These are phyloP conservation scores for Cicer judaicum DNA, from an alignment of 306 rosid genomes.

Conservation along the genomic window DNA sequence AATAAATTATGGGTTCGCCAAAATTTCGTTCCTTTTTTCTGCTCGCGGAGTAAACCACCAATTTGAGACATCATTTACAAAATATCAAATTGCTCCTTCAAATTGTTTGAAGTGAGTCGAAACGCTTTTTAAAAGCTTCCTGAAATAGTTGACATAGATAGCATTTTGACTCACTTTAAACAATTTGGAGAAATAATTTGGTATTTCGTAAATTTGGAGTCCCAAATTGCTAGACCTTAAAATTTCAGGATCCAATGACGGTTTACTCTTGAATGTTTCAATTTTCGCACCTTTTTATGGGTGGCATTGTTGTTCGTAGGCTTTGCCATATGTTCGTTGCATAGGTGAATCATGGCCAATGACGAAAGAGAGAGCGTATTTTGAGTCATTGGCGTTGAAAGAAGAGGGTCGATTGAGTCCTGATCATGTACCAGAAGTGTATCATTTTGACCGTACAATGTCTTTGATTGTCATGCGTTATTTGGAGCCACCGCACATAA, in stretches of 20 bases:
- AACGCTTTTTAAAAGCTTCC: too few relatives aligned
- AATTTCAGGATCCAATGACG: too few relatives aligned
- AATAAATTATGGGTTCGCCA: conserved; percentile 23
- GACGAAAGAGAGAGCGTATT: conserved; percentile 91
- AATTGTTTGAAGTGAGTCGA: too few relatives aligned
- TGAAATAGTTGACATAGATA: too few relatives aligned
- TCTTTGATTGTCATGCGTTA: conserved; percentile 89
- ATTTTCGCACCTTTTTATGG: neutral
- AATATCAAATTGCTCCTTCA: too few relatives aligned
- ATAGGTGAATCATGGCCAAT: conserved; percentile 97
- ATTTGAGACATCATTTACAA: too few relatives aligned
- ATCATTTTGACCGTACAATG: conserved; percentile 86
- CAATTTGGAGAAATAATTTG: too few relatives aligned
- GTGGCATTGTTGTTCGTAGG: conserved; percentile 54
- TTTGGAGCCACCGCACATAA: conserved; percentile 91
- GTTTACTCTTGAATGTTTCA: neutral
- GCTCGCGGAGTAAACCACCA: too few relatives aligned
- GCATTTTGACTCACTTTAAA: too few relatives aligned
- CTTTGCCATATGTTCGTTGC: conserved; percentile 83
- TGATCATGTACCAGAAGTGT: conserved; percentile 77
- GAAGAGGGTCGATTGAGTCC: conserved; percentile 58
- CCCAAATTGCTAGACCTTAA: too few relatives aligned
- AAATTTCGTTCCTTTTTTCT: neutral
- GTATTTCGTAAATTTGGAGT: too few relatives aligned
- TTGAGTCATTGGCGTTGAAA: conserved; percentile 69